A percentile compares a stretch with the other conserved stretches of the same genome.
Conservation (phyloP, 345 rosid species). For the Viola odorata region DNA sequence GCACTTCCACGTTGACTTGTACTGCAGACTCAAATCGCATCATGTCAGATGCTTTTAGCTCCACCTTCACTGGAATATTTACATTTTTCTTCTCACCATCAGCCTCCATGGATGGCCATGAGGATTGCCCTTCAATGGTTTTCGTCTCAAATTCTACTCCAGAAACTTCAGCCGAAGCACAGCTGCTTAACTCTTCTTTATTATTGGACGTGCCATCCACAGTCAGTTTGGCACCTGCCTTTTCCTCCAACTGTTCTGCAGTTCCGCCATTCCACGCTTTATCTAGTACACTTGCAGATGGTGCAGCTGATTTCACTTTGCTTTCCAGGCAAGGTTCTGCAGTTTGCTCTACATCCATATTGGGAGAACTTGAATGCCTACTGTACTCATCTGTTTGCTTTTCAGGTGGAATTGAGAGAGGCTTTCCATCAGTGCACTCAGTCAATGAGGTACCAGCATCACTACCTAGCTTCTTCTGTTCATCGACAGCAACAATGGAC, state of each 20-base stretch:
- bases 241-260: constrained; percentile 28
- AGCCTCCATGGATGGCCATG: constrained; percentile 9
- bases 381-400: constrained; percentile 25
- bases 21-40: constrained; percentile 22
- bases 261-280: constrained; percentile 22
- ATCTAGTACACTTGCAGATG: constrained; percentile 12
- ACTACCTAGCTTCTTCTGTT: constrained; percentile 29
- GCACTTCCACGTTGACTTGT: constrained; percentile 20
- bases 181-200: constrained; percentile 19
- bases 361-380: constrained; percentile 26
- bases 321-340: constrained; percentile 38
- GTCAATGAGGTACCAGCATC: constrained; percentile 18
- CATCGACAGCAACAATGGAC: constrained; percentile 22
- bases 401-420: constrained; percentile 16
- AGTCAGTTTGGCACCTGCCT: constrained; percentile 19
- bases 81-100: constrained; percentile 24
- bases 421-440: constrained; percentile 25
- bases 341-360: constrained; percentile 29
- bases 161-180: constrained; percentile 24
- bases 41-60: constrained; percentile 25
- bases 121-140: constrained; percentile 23
- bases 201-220: constrained; percentile 24
- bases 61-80: constrained; percentile 10
- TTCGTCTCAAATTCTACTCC: constrained; percentile 22
- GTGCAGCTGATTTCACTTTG: constrained; percentile 29